Evolutionary conservation across 2,329 filamentous ascomycete genomes (phyloP), one percentile per base, ranked within the genome.

Genomic region (Cladosporium sphaerospermum): DNA sequence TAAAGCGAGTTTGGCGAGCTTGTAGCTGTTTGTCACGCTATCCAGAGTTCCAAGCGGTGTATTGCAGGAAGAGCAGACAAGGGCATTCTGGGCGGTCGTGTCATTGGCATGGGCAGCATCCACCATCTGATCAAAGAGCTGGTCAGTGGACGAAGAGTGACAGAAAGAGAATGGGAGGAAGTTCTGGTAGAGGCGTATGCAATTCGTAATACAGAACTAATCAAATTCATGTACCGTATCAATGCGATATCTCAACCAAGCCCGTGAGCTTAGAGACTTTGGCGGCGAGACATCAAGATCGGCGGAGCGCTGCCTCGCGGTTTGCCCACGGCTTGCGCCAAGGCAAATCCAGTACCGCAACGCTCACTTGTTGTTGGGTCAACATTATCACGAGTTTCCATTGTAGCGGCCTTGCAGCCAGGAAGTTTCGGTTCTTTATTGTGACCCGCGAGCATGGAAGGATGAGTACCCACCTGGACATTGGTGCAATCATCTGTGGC

Each of bases 401-500:
- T 59, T 60, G 55, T 54, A 52, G 52, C 61, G 61, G 63, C 62
- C 60, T 62, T 57, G 45, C 55, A 60, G 62, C 61, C 62, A 57
- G 58, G 60, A 63, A 68, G 57, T 56, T 59, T 60, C 63, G 63
- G 67, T 70, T 70, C 68, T 70, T 69, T 61, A 13, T 13, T 14
- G 16, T 31, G 7, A 16, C 3, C 5, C n/a, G 16, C n/a, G 28
- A 23, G 9, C 11, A 42, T 13, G 53, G 54, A 52, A 54, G 31
- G n/a, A 52, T 10, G 41, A 9, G 13, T 10, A 59, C 73, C 67
- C 73, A 78, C 74, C 72, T 72, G 62, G 47, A 73, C 60, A 55
- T 69, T 65, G 18, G 54, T 53, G 61, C 89, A 91, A 69, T 97
- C 88, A 2, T 72, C 69, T 56, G 83, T 77, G 0, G 78, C 71